These are phyloP conservation scores for Aspergillus sp. DNA, from an alignment of 2,329 filamentous ascomycete species.

Conservation along the genomic window DNA sequence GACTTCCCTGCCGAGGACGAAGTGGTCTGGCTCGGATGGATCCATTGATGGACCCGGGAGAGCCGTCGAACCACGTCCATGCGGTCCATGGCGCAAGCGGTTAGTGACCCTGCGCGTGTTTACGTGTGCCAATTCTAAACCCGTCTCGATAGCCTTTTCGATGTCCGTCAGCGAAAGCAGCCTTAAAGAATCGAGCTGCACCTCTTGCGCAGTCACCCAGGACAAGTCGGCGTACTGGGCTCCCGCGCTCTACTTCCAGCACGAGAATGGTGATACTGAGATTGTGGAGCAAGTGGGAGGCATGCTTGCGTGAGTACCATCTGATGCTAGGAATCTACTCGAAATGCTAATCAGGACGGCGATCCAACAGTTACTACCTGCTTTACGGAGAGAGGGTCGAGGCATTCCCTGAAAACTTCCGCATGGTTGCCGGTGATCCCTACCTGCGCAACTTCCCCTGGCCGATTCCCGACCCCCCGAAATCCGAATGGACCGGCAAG, in stretches of 20 bases:
- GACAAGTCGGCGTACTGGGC: conserved; percentile 91
- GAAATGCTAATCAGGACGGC: not conserved
- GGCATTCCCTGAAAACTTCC: conserved; percentile 74
- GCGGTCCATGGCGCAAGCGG: conserved; percentile 72
- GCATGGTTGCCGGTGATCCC: conserved; percentile 77
- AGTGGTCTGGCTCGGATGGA: conserved; percentile 72
- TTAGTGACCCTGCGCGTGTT: conserved; percentile 49
- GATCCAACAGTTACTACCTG: conserved; percentile 71
- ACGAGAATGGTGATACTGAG: conserved; percentile 65
- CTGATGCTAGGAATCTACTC: not conserved
- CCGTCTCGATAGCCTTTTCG: conserved; percentile 59
- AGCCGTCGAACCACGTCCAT: conserved; percentile 66
- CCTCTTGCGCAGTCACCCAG: conserved; percentile 74
- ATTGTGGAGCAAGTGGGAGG: conserved; percentile 74
- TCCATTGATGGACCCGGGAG: conserved; percentile 67
- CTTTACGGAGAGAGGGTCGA: conserved; percentile 64
- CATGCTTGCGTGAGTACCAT: conserved; percentile 72
- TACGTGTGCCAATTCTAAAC: conserved; percentile 7
- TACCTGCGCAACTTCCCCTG: conserved; percentile 67
- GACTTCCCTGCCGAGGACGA: conserved; percentile 76
- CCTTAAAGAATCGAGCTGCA: conserved; percentile 66
- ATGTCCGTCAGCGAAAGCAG: conserved; percentile 56
- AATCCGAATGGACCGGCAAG: conserved; percentile 67
- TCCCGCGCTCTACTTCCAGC: conserved; percentile 74
- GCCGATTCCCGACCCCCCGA: conserved; percentile 65